These are phyloP conservation scores for Pisolithus sp. DNA, from an alignment of 768 basidiomycete genomes.

Conservation along the genomic window DNA sequence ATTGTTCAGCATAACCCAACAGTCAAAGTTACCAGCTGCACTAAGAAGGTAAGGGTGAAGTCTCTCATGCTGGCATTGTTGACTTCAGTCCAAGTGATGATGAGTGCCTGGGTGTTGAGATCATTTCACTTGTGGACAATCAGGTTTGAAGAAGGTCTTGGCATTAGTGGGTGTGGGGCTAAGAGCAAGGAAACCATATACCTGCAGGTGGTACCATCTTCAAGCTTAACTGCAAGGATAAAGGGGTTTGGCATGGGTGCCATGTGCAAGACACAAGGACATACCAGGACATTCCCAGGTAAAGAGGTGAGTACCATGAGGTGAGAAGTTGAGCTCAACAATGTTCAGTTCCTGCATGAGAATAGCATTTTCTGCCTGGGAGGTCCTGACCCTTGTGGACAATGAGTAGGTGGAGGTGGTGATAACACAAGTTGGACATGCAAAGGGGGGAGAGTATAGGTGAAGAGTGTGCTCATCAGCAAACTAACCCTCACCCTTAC, in stretches of 20 bases:
- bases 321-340: slow-evolving; percentile 86
- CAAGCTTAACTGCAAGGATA: slow-evolving; percentile 60
- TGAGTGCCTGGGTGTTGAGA: slow-evolving; percentile 84
- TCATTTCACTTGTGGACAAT: slow-evolving; percentile 94
- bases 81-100: slow-evolving; percentile 92
- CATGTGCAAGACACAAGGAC: slow-evolving; percentile 23
- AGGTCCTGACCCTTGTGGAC: slow-evolving; percentile 59
- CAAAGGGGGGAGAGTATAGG: slow-evolving; percentile 72
- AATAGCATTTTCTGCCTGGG: slow-evolving; percentile 65
- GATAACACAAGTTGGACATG: slow-evolving; percentile 35
- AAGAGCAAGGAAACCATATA: slow-evolving; percentile 68
- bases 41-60: slow-evolving; percentile 86
- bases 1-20: slow-evolving; percentile 82
- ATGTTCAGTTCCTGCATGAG: slow-evolving; percentile 70
- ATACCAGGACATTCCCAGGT: slow-evolving; percentile 89
- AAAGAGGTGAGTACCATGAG: slow-evolving; percentile 85
- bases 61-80: slow-evolving; percentile 98
- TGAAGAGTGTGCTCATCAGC: slow-evolving; percentile 77
- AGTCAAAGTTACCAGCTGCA: slow-evolving; percentile 90
- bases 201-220: slow-evolving; percentile 86
- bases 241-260: slow-evolving; percentile 3
- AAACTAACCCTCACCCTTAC: too few species aligned
- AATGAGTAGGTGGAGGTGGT: slow-evolving; percentile 8
- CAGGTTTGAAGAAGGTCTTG: slow-evolving; percentile 95
- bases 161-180: slow-evolving; percentile 59